phyloP scores from a whole-genome alignment of 2,329 filamentous ascomycete genomes.

The Sporothrix mexicana region DNA sequence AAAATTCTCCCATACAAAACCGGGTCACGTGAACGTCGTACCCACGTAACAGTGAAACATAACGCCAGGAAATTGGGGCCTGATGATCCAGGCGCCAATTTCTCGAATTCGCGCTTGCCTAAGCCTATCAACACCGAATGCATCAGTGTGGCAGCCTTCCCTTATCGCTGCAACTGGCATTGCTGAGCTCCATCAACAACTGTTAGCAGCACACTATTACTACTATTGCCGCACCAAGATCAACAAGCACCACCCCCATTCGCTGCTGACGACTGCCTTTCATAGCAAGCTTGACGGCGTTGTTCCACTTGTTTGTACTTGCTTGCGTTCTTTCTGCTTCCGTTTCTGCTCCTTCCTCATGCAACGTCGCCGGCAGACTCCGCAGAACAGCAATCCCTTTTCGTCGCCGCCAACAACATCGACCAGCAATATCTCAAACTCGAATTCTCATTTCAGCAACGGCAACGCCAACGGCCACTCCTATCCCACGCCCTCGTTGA shows the following conservation, averaged over 20 bases:
- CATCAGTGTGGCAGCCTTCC: constrained; percentile 23
- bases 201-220: constrained; percentile 24
- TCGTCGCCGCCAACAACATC: neutral
- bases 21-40: neutral
- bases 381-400: constrained; percentile 29
- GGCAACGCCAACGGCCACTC: neutral
- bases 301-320: neutral
- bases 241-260: neutral
- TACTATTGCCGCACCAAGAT: constrained; percentile 24
- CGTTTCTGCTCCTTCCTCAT: constrained; percentile 24
- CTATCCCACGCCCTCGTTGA: constrained; percentile 21
- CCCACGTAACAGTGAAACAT: neutral
- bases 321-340: neutral
- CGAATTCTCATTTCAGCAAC: neutral
- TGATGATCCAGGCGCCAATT: constrained; percentile 25
- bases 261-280: too few species aligned
- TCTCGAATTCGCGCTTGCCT: neutral
- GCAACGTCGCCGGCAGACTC: constrained; percentile 38
- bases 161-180: constrained; percentile 24
- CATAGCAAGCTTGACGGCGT: neutral
- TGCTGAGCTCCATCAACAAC: constrained; percentile 24
- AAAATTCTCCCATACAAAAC: neutral
- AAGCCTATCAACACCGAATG: neutral
- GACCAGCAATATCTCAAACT: neutral
- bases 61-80: neutral